A percentile compares a stretch with the other conserved stretches of the same genome.
These are phyloP conservation scores for Aeschynomene evenia DNA, from an alignment of 306 rosid genomes.

Conservation along the genomic window DNA sequence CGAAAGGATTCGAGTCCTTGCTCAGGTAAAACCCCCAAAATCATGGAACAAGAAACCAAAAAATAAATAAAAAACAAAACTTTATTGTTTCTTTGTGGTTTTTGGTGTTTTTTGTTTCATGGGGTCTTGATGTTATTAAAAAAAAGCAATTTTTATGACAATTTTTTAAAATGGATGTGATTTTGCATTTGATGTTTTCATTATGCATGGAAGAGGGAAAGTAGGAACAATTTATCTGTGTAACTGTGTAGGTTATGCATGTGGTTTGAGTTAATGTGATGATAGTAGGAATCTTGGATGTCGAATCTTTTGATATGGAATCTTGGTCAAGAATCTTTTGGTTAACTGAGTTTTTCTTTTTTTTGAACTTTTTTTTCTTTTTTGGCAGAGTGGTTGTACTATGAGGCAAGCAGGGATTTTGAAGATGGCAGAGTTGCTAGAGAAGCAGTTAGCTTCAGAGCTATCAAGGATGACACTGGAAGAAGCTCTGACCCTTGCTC, in stretches of 20 bases:
- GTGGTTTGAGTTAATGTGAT: not conserved
- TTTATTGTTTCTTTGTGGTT: not conserved
- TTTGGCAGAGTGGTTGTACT: slow-evolving; percentile 71
- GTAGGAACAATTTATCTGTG: too few species aligned
- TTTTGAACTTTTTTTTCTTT: not conserved
- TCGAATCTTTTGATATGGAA: slow-evolving; percentile 8
- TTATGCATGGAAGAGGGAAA: slow-evolving; percentile 27
- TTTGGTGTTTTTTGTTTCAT: not conserved
- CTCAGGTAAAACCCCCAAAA: slow-evolving; percentile 51
- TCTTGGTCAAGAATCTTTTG: not conserved
- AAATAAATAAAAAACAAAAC: not conserved
- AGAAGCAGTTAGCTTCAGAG: slow-evolving; percentile 85
- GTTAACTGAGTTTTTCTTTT: too few species aligned
- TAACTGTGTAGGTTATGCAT: slow-evolving; percentile 6
- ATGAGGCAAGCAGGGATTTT: slow-evolving; percentile 89
- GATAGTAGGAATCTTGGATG: not conserved
- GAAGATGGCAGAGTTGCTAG: slow-evolving; percentile 71
- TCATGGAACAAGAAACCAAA: too few species aligned
- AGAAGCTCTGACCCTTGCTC: slow-evolving; percentile 83
- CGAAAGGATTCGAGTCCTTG: slow-evolving; percentile 71
- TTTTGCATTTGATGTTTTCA: slow-evolving; percentile 16
- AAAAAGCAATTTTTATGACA: not conserved
- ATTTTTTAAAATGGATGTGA: not conserved
- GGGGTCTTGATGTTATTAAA: not conserved
- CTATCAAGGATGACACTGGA: slow-evolving; percentile 80